Percentiles rank a stretch among this genome's conserved stretches.
Evolutionary conservation across 1,139 yeast genomes (phyloP).

Genomic region (Candida freyschussii): DNA sequence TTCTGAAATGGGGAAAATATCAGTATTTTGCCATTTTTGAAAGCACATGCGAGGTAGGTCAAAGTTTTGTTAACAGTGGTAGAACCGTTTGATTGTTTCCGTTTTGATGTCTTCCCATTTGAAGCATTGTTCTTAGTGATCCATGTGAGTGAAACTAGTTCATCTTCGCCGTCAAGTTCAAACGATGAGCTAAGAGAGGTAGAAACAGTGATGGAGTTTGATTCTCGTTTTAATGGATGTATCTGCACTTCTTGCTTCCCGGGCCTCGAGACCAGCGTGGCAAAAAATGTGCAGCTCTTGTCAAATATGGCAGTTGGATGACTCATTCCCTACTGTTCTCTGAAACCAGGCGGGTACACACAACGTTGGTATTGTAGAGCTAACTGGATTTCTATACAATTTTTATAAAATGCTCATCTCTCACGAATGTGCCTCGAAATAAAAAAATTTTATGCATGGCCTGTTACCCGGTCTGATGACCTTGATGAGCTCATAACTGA

Average conservation of each 20-base stretch:
- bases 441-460: too few species aligned
- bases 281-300: conserved; percentile 12
- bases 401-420: too few species aligned
- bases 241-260: conserved; percentile 27
- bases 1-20: conserved; percentile 39
- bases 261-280: conserved; percentile 16
- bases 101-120: conserved; percentile 15
- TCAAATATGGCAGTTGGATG: conserved; percentile 5
- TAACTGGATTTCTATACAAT: too few species aligned
- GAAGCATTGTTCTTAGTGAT: conserved; percentile 11
- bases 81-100: conserved; percentile 11
- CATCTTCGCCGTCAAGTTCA: conserved; percentile 28
- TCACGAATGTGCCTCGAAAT: too few species aligned
- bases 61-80: conserved; percentile 1
- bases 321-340: neutral
- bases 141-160: conserved; percentile 27
- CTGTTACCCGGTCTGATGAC: too few species aligned
- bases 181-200: conserved; percentile 21
- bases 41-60: conserved; percentile 34
- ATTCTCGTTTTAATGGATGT: conserved; percentile 17
- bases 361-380: too few species aligned
- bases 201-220: conserved; percentile 11
- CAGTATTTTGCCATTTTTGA: conserved; percentile 36
- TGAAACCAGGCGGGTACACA: too few species aligned
- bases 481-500: too few species aligned